Evolutionary conservation across 192 early-diverging fungal genomes (phyloP), one percentile per base, ranked within the genome.

Genomic region (Coemansia reversa): DNA sequence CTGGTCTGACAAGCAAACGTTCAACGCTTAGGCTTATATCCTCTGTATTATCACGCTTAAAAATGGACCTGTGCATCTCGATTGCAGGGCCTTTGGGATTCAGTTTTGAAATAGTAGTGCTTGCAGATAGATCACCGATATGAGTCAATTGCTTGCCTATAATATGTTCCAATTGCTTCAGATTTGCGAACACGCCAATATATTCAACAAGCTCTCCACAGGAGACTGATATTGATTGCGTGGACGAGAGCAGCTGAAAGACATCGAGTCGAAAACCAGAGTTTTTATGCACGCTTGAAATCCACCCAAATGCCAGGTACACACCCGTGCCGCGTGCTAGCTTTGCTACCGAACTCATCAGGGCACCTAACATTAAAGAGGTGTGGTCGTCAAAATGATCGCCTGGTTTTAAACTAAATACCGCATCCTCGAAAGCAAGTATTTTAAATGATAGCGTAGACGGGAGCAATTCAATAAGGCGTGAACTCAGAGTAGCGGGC

Each of bases 391-490:
- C 63, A 42, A 62, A 53, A 18, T 62, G 51, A 27, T 75, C 73
- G 25, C 51, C 35, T 9, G 59, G 48, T 11, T 32, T 47, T 9
- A 59, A 16, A 16, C 32, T 28, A 22, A 75, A 65, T 11, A 75
- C 12, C 3, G 47, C 8, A 20, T 61, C 62, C 23, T 75, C 73
- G 50, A 64, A 25, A 9, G 63, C 59, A 23, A 66, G 47, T 53
- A 69, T 59, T 42, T 75, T 75, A 64, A 70, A 65, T n/a, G 67
- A 22, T 3, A 32, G 24, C 19, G 70, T 8, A n/a, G 58, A 58
- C 16, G 73, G 67, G 7, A 75, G 4, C 27, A 75, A 42, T 11
- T 69, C 62, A 7, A 25, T 18, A 49, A 75, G 33, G n/a, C 73
- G 55, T 2, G 63, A 22, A 48, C 65, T 53, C 6, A 75, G 58